These are phyloP conservation scores for Xylariaceae sp. DNA, from an alignment of 2,329 filamentous ascomycete species.

Conservation along the genomic window DNA sequence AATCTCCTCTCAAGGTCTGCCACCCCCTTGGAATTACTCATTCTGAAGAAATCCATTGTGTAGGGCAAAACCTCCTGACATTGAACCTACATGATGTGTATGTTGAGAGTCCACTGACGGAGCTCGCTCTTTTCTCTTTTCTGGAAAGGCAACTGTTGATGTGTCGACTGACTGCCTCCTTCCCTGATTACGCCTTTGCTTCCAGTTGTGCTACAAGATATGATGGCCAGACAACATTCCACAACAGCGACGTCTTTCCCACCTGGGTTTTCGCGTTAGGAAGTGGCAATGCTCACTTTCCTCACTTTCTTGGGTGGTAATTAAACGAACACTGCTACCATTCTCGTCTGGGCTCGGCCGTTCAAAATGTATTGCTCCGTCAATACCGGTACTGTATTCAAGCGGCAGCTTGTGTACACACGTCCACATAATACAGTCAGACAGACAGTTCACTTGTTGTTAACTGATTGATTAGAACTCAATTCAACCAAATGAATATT, in stretches of 20 bases:
- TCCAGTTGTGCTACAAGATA: no score
- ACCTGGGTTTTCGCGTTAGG: neutral
- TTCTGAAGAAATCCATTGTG: slow-evolving; percentile 28
- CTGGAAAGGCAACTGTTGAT: slow-evolving; percentile 1
- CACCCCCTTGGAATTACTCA: slow-evolving; percentile 25
- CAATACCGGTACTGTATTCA: neutral
- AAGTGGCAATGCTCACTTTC: slow-evolving; percentile 12
- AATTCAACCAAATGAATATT: neutral
- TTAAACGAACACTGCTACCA: neutral
- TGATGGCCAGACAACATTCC: neutral
- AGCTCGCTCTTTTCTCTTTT: neutral
- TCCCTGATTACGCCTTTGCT: neutral
- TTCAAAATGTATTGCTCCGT: neutral
- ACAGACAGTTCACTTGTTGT: neutral
- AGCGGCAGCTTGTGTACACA: neutral
- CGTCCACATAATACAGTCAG: neutral
- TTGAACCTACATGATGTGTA: slow-evolving; percentile 25
- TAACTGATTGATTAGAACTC: neutral
- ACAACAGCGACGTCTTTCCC: neutral
- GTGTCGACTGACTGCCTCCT: slow-evolving; percentile 9
- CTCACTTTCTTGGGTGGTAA: neutral
- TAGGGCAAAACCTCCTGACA: slow-evolving; percentile 15
- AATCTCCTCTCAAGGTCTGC: slow-evolving; percentile 25
- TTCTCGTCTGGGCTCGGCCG: neutral
- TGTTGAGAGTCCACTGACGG: slow-evolving; percentile 2